Evolutionary conservation across 2,329 filamentous ascomycete genomes (phyloP).

Genomic region (Hypoxylon sp.): DNA sequence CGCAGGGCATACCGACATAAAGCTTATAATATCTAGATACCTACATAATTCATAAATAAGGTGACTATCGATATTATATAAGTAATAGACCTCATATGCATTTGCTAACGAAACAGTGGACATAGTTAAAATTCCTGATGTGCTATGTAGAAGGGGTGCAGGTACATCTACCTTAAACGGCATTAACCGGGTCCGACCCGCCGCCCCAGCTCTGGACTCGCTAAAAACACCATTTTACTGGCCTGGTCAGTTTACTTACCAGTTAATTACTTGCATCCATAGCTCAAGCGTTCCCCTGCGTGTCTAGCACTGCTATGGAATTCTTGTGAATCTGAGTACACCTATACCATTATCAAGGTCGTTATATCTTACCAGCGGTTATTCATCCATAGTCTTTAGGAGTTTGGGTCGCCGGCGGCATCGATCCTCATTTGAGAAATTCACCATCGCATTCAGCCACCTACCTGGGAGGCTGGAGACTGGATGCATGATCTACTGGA

Average conservation of each 20-base stretch:
- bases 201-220: constrained; percentile 21
- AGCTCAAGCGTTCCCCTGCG: constrained; percentile 27
- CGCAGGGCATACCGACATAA: background rate
- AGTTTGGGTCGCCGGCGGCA: background rate
- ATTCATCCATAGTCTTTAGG: background rate
- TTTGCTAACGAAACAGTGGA: background rate
- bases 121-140: constrained; percentile 2
- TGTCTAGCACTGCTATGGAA: constrained; percentile 11
- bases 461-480: constrained; percentile 28
- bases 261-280: constrained; percentile 9
- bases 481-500: constrained; percentile 22
- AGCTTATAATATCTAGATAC: background rate
- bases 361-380: constrained; percentile 2
- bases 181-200: constrained; percentile 35
- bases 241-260: constrained; percentile 27
- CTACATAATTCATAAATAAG: background rate
- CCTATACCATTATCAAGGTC: constrained; percentile 3
- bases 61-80: background rate
- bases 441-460: background rate
- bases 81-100: background rate
- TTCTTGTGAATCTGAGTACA: constrained; percentile 1
- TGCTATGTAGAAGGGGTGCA: background rate
- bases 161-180: constrained; percentile 31
- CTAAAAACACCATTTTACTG: constrained; percentile 36
- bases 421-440: background rate